phyloP scores from a whole-genome alignment of 2,329 filamentous ascomycete genomes.

The Tolypocladium tropicale region DNA sequence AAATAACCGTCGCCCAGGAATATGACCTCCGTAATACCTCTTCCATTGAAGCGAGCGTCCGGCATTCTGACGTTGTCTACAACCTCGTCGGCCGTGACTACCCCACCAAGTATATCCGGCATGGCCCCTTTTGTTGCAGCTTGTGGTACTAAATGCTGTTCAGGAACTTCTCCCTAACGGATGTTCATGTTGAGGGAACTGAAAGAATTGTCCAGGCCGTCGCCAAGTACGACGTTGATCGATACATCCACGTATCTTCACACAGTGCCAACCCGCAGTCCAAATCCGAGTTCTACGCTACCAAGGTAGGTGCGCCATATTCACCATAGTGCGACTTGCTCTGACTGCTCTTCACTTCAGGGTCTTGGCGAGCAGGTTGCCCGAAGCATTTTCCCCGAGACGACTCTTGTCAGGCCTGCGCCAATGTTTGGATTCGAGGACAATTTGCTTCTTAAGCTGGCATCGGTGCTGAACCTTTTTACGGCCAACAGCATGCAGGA shows the following conservation, averaged over 20 bases:
- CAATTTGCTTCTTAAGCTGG: slow-evolving; percentile 77
- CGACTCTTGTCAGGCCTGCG: slow-evolving; percentile 88
- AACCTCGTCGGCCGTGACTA: slow-evolving; percentile 93
- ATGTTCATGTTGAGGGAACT: slow-evolving; percentile 87
- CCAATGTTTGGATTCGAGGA: slow-evolving; percentile 96
- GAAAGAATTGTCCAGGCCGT: slow-evolving; percentile 89
- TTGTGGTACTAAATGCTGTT: slow-evolving; percentile 11
- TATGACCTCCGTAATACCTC: slow-evolving; percentile 89
- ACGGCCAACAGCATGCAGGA: slow-evolving; percentile 92
- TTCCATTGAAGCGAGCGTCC: slow-evolving; percentile 91
- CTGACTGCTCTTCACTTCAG: slow-evolving; percentile 25
- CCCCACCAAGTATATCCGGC: slow-evolving; percentile 73
- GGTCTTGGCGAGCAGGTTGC: slow-evolving; percentile 73
- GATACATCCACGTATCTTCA: slow-evolving; percentile 93
- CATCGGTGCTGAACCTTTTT: slow-evolving; percentile 68
- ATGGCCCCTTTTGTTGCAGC: neutral
- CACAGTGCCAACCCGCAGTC: slow-evolving; percentile 80
- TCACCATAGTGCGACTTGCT: neutral
- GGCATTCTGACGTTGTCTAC: slow-evolving; percentile 96
- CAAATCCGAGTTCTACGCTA: slow-evolving; percentile 78
- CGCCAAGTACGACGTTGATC: slow-evolving; percentile 95
- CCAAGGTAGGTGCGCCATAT: slow-evolving; percentile 50
- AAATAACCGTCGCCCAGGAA: slow-evolving; percentile 49
- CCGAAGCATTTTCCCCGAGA: slow-evolving; percentile 87
- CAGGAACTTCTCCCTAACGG: slow-evolving; percentile 86